phyloP scores from a whole-genome alignment of 169 alveolate genomes.

The Plasmodium yoelii region DNA sequence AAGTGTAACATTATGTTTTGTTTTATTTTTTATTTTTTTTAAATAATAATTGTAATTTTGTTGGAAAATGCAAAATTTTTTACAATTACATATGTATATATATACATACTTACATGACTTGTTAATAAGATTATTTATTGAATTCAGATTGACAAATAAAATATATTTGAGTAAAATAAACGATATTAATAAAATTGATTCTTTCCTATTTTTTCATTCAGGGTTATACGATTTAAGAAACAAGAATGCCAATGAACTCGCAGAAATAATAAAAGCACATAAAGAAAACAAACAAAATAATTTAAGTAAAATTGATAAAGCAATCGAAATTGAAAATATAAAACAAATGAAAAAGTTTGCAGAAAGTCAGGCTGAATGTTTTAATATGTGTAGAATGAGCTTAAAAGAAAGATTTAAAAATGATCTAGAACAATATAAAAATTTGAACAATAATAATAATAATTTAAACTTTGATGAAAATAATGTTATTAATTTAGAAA shows the following conservation, averaged over 20 bases:
- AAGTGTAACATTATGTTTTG: too few relatives aligned
- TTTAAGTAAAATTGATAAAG: background rate
- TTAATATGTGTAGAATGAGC: constrained; percentile 33
- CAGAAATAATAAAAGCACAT: constrained; percentile 25
- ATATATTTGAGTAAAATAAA: too few relatives aligned
- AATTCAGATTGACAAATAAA: too few relatives aligned
- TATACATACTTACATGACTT: too few relatives aligned
- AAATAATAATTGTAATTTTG: too few relatives aligned
- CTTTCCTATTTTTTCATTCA: background rate
- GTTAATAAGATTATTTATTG: too few relatives aligned
- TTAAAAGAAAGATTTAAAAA: constrained; percentile 41
- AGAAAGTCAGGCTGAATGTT: constrained; percentile 43
- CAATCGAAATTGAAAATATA: constrained; percentile 30
- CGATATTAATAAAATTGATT: background rate
- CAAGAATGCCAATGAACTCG: constrained; percentile 35
- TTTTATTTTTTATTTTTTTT: too few relatives aligned
- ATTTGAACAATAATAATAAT: constrained; percentile 33
- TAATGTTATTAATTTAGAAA: constrained; percentile 36
- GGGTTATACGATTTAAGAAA: constrained; percentile 61
- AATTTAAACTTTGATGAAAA: constrained; percentile 36
- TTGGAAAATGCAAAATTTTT: too few relatives aligned
- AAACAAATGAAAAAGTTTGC: constrained; percentile 27
- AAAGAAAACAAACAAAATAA: constrained; percentile 38
- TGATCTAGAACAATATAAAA: constrained; percentile 24
- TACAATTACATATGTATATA: too few relatives aligned